Evolutionary conservation across 1,139 yeast genomes (phyloP), one percentile per base, ranked within the genome.

Genomic region (Hansenula sp.): DNA sequence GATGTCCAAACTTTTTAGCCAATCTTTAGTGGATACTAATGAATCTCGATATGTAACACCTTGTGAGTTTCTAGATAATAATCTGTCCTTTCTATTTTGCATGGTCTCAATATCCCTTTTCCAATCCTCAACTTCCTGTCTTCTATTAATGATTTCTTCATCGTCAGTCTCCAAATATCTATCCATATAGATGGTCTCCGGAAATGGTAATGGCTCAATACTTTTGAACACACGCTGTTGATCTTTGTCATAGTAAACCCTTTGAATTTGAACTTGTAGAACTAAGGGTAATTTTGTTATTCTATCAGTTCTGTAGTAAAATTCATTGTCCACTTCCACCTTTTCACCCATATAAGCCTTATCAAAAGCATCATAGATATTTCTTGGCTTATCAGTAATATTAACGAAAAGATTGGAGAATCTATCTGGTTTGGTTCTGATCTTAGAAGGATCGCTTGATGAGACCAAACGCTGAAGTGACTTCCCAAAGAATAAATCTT

Each of bases 321-420:
- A 72, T 1, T 93, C 96, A 36, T 85, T 94, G 43, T 86, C 74
- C 40, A 77, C 75, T 2, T 81, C 77, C 36, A 84, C 65, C 50
- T 83, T 89, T 48, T 88, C 96, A 41, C 63, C 66, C 42, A 83
- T 84, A 61, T 90, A 90, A 55, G 84, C 87, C 30, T 80, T 77
- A 62, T 91, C 98, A 41, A 93, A 72, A 0, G 98, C 94, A 60
- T 89, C 97, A 61, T 93, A 91, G 13, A 93, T 77, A 59, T 87
- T 86, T 54, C 83, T 81, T 2, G 98, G 96, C 47, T 89, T 94
- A 51, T 85, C 93, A 41, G 91, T 85, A 37, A 91, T 83, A 53
- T 89, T 91, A 25, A 91, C 90, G 51, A 90, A 76, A 51, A 93
- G 68, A 52, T 91, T 85, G 46, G 86, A 76, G 56, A 88, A 91